Percentiles rank a stretch among this genome's conserved stretches.
These are phyloP conservation scores for Amanita polypyramis DNA, from an alignment of 768 basidiomycete genomes.

Conservation along the genomic window DNA sequence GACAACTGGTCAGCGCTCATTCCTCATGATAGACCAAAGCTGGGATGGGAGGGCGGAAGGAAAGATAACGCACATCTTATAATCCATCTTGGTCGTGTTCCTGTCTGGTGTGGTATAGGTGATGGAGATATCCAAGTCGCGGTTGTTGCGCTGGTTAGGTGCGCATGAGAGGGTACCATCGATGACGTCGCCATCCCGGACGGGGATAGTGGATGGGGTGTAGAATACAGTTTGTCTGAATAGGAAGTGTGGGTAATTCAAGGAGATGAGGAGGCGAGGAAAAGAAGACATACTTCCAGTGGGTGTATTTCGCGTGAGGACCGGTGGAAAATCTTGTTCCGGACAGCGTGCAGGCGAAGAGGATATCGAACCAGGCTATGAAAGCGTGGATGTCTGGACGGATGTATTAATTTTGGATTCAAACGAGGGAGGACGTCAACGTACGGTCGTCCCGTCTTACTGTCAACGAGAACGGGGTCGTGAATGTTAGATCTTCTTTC, in stretches of 20 bases:
- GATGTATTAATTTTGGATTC: neutral
- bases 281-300: constrained; percentile 73
- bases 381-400: constrained; percentile 86
- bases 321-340: constrained; percentile 95
- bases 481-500: constrained; percentile 92
- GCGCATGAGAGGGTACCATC: constrained; percentile 64
- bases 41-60: constrained; percentile 15
- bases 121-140: constrained; percentile 88
- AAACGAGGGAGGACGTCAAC: constrained; percentile 16
- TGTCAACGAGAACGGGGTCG: constrained; percentile 64
- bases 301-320: constrained; percentile 92
- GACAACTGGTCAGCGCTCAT: constrained; percentile 56
- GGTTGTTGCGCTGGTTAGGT: constrained; percentile 88
- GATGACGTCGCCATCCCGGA: constrained; percentile 64
- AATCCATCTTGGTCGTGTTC: constrained; percentile 32
- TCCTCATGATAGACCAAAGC: constrained; percentile 14
- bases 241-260: neutral
- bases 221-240: constrained; percentile 95
- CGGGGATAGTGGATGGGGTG: constrained; percentile 67
- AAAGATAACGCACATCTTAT: constrained; percentile 74
- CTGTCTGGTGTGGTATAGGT: constrained; percentile 37
- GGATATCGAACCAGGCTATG: constrained; percentile 98
- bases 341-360: constrained; percentile 93
- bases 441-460: constrained; percentile 88
- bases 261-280: neutral